Base-by-base conservation (phyloP, 169 alveolate genomes). In the Hammondia hammondi region DNA sequence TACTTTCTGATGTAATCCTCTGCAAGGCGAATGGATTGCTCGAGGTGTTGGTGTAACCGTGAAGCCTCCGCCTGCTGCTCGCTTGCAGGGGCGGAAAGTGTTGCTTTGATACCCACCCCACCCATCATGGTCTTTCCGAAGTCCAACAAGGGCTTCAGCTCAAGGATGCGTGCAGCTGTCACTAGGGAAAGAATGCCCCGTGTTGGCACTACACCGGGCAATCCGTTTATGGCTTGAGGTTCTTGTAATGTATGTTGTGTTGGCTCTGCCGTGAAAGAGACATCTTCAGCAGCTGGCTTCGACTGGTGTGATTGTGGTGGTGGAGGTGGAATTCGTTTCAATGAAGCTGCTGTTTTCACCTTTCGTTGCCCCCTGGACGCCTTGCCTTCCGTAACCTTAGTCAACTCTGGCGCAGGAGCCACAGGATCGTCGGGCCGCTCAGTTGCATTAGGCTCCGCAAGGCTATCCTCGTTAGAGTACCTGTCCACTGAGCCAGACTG, bases 1-100 rank as follows among this genome's bases (percentile, higher is more conserved):
- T 77, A 77, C 87, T 77, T 77, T 77, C 48, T 77, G 56, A 77
- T 77, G 48, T 77, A 77, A 24, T 77, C 87, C 48, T 77, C 87
- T 1, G 87, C 87, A 29, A 77, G 87, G 32, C 43, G 12, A 77
- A 39, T 39, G 45, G 87, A 32, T 32, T 77, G 87, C 46, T 77
- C 56, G 7, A 77, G 87, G 45, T 77, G 87, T 77, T 77, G 87
- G 19, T 77, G 87, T 17, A 77, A 17, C 32, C 87, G 87, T 17
- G 87, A 77, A 17, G 87, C 87, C 43, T 77, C 87, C 5, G 21
- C 87, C 29, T 77, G 87, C 48, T 77, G 87, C 19, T 77, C 87
- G 48, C 56, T 77, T 37, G 87, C 29, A 29, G 87, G 19, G 27
- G 4, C 43, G 12, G 46, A 1, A 0, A 32, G 27, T 19, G 87